phyloP scores from a whole-genome alignment of 495 filamentous ascomycete species.

The Filosporella fistucella region DNA sequence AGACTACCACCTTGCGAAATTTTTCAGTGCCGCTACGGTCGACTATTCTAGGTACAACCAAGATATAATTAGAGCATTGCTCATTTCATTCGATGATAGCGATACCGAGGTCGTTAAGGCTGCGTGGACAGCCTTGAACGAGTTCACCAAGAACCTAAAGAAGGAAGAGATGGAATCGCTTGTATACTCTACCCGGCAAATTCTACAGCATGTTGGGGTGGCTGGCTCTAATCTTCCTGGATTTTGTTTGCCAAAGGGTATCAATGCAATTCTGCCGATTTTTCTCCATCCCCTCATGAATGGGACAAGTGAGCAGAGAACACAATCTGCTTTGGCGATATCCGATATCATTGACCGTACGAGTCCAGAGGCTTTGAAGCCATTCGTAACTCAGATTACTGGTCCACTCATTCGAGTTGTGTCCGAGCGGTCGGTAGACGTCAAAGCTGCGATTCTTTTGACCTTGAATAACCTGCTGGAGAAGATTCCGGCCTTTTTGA shows the following conservation, averaged over 20 bases:
- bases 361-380: constrained; percentile 74
- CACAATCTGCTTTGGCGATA: constrained; percentile 86
- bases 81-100: constrained; percentile 86
- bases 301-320: constrained; percentile 85
- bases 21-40: constrained; percentile 75
- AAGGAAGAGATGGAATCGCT: constrained; percentile 98
- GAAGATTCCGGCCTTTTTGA: constrained; percentile 93
- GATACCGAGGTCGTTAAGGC: constrained; percentile 86
- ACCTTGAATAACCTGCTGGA: constrained; percentile 93
- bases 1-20: constrained; percentile 78
- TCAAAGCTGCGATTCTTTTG: constrained; percentile 90
- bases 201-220: constrained; percentile 82
- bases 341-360: constrained; percentile 94
- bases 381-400: constrained; percentile 95
- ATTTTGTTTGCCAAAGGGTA: constrained; percentile 92
- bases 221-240: constrained; percentile 80
- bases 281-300: constrained; percentile 98
- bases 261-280: constrained; percentile 93
- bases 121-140: constrained; percentile 84
- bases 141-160: constrained; percentile 80
- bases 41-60: constrained; percentile 94
- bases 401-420: constrained; percentile 96
- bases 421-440: constrained; percentile 88
- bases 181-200: constrained; percentile 79
- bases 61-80: constrained; percentile 81